phyloP scores from a whole-genome alignment of 1,284 basidiomycete genomes.

The Phlebopus sp. region DNA sequence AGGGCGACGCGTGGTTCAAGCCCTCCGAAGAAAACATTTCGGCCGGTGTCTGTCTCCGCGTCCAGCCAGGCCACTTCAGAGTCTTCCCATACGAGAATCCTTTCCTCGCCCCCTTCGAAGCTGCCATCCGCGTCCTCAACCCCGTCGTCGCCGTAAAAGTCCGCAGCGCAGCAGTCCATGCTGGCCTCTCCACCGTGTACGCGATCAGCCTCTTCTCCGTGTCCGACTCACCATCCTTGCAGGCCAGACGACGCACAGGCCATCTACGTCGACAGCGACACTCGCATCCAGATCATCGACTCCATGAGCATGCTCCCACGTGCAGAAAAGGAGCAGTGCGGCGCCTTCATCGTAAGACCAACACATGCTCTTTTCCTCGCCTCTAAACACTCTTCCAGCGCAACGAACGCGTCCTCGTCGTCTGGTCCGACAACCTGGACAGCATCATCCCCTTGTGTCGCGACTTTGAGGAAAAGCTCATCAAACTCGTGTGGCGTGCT shows the following conservation, averaged over 20 bases:
- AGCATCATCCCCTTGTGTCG: constrained; percentile 59
- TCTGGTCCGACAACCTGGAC: constrained; percentile 78
- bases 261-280: constrained; percentile 54
- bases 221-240: not conserved
- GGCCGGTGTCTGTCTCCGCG: constrained; percentile 65
- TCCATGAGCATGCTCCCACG: constrained; percentile 58
- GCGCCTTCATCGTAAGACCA: constrained; percentile 70
- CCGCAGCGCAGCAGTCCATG: constrained; percentile 77
- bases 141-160: constrained; percentile 80
- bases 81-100: constrained; percentile 69
- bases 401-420: constrained; percentile 68
- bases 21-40: constrained; percentile 69
- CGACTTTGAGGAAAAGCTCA: constrained; percentile 75
- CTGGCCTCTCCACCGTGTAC: constrained; percentile 66
- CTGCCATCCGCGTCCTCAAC: constrained; percentile 67
- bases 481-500: constrained; percentile 75
- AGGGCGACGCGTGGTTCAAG: constrained; percentile 75
- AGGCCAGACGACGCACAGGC: constrained; percentile 42
- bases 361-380: not conserved
- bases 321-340: constrained; percentile 81
- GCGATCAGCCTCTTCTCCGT: constrained; percentile 22
- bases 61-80: constrained; percentile 59
- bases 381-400: constrained; percentile 40
- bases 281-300: constrained; percentile 67
- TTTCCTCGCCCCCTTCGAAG: constrained; percentile 65